Evolutionary conservation across 805 yeast genomes (phyloP).

Genomic region (Yarrowia sp.): DNA sequence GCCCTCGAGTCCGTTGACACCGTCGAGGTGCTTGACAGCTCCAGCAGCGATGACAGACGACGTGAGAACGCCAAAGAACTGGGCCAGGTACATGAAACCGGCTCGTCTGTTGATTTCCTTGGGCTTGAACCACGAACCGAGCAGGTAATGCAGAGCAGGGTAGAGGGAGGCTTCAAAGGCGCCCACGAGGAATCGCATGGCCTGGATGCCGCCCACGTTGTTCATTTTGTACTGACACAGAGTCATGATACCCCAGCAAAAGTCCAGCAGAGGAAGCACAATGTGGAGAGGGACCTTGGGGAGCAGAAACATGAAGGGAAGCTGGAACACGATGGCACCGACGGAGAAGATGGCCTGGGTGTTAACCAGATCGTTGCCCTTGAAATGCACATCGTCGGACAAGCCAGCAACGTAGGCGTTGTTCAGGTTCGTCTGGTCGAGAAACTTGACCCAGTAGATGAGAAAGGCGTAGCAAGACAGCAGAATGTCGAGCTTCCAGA

Average conservation of each 20-base stretch:
- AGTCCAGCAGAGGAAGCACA: constrained; percentile 61
- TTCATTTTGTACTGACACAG: constrained; percentile 60
- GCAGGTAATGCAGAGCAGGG: constrained; percentile 54
- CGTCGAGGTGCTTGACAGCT: constrained; percentile 56
- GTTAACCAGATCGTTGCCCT: constrained; percentile 65
- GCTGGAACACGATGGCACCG: constrained; percentile 65
- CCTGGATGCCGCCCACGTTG: constrained; percentile 60
- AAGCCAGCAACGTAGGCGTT: constrained; percentile 72
- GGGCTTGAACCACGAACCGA: constrained; percentile 63
- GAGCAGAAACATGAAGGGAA: constrained; percentile 65
- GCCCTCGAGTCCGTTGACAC: constrained; percentile 60
- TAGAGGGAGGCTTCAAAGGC: constrained; percentile 69
- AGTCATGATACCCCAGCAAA: constrained; percentile 72
- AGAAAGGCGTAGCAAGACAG: constrained; percentile 63
- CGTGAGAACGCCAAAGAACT: constrained; percentile 65
- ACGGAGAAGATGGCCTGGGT: constrained; percentile 63
- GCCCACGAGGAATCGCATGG: constrained; percentile 68
- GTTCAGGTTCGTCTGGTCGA: constrained; percentile 64
- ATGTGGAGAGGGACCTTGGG: constrained; percentile 63
- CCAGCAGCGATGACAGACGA: constrained; percentile 70
- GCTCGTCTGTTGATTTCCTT: constrained; percentile 66
- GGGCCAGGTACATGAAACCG: constrained; percentile 65
- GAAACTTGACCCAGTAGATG: constrained; percentile 70
- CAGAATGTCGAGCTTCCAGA: constrained; percentile 61
- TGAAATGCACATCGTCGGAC: constrained; percentile 60